Evolutionary conservation across 1,284 basidiomycete genomes (phyloP), one percentile per base, ranked within the genome.

Genomic region (Termitomyces sp.): DNA sequence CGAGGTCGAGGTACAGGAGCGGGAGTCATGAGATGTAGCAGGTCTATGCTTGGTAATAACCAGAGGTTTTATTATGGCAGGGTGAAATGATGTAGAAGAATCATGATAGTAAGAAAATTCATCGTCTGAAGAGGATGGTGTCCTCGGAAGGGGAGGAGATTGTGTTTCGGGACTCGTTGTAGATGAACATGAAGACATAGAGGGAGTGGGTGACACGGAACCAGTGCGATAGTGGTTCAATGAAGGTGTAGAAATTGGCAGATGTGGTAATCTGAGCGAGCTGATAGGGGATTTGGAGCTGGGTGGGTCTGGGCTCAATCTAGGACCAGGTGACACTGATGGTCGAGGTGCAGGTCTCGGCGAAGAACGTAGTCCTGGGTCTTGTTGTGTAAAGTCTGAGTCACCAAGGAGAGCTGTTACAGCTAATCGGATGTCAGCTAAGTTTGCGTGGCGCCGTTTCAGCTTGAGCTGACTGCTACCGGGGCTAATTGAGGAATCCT

Each of bases 91-190:
- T 41, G 61, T 51, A 3, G 63, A 53, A 38, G 58, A 59, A 51
- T 64, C 45, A 52, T 60, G 53, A 49, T 56, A 61, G 2, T 53
- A 61, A 10, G 57, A 49, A 50, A 65, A 68, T 53, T 73, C 72
- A 51, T 73, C 71, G 57, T 76, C 72, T 3, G 72, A 73, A 5
- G 73, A 69, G 1, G 66, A 63, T 13, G 76, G 76, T 5, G 75
- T 77, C n/a, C 61, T 56, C 21, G 73, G 73, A 50, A 73, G 65
- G 7, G 61, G 64, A 3, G 62, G 63, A 17, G 65, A 64, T 9
- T 64, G 64, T 1, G 70, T 69, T 39, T 66, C 61, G 2, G 70
- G 66, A 53, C 70, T 71, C 2, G 71, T 71, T 13, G 66, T 67
- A 2, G 67, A 54, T 17, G 69, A 68, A 17, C 70, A 68, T 21